These are phyloP conservation scores for Somion occarium DNA, from an alignment of 1,284 basidiomycete genomes.

Conservation along the genomic window DNA sequence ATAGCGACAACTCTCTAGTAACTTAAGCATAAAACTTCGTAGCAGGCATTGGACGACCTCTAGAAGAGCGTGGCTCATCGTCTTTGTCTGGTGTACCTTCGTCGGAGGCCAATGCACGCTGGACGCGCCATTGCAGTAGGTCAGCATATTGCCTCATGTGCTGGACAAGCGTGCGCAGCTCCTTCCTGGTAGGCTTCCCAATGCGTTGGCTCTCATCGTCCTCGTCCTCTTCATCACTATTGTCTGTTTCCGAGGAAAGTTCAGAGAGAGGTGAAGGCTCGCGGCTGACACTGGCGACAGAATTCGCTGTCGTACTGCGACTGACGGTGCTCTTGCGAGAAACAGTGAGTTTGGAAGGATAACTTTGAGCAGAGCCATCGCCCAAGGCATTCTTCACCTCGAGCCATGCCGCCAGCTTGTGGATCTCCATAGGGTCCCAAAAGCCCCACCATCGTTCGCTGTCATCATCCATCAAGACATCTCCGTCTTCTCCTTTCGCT, in stretches of 20 bases:
- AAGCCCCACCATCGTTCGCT: slow-evolving; percentile 66
- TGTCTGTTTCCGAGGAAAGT: slow-evolving; percentile 10
- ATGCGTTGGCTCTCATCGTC: slow-evolving; percentile 17
- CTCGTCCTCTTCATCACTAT: not conserved
- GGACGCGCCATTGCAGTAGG: slow-evolving; percentile 31
- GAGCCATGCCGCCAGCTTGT: slow-evolving; percentile 63
- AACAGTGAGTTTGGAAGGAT: not conserved
- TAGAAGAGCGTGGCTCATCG: too few species aligned
- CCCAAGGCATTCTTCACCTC: slow-evolving; percentile 44
- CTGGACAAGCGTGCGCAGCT: slow-evolving; percentile 25
- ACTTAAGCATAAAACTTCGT: too few species aligned
- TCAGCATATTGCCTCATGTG: slow-evolving; percentile 29
- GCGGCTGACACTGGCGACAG: slow-evolving; percentile 5
- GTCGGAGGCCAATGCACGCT: slow-evolving; percentile 16
- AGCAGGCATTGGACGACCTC: too few species aligned
- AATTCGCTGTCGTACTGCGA: not conserved
- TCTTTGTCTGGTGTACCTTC: too few species aligned
- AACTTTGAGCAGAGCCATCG: slow-evolving; percentile 16
- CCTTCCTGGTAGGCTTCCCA: slow-evolving; percentile 8
- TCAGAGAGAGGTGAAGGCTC: slow-evolving; percentile 16
- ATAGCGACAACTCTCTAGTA: too few species aligned
- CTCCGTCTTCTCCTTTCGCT: slow-evolving; percentile 18
- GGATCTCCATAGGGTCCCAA: slow-evolving; percentile 57
- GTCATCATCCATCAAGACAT: slow-evolving; percentile 24
- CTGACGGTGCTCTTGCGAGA: not conserved